Base-by-base conservation (phyloP, 176 grass and related monocot species). In the Oryza meridionalis region DNA sequence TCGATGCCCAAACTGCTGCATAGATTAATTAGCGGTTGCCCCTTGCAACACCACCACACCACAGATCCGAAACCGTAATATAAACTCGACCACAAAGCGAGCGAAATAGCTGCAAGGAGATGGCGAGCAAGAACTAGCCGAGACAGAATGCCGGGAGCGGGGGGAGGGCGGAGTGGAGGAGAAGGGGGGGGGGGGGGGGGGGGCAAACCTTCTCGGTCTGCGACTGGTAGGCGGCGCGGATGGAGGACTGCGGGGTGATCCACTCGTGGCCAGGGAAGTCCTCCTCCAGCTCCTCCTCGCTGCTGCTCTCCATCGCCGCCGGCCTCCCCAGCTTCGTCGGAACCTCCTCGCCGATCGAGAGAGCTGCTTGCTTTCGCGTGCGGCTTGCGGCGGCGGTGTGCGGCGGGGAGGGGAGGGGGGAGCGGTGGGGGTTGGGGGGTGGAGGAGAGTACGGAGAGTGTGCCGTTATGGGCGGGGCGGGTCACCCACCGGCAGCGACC, bases 191-290 rank as follows among this genome's bases (percentile, higher is more conserved):
- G 7, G 26, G 3, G 37, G 12, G 7, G 22, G 26, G n/a, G 19
- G 7, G 1, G 1, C 35, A 37, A 27, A 93, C 96, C 96, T 98
- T 98, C 86, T 98, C 93, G 33, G 93, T 94, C 68, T 92, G 77
- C 58, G 96, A 98, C 58, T 95, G 96, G 81, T 94, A 98, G 65
- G 89, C 87, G 83, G 96, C 91, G 83, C 80, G 89, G 96, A 98
- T 82, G 79, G 91, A 95, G 69, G 93, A 95, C 91, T 98, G 96
- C 22, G 91, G 96, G 38, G 96, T 98, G 85, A 98, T 98, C 96
- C 93, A 98, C 76, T 98, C 96, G 81, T 96, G 93, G 42, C 93
- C 83, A 42, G 88, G 88, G 78, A 89, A 98, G 77, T 94, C 85
- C 66, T 92, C 93, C 35, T 92, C 93, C 87, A 88, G 90, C 49